Conservation (phyloP, 352 stramenopile species). For the Globisporangium nodosum region DNA sequence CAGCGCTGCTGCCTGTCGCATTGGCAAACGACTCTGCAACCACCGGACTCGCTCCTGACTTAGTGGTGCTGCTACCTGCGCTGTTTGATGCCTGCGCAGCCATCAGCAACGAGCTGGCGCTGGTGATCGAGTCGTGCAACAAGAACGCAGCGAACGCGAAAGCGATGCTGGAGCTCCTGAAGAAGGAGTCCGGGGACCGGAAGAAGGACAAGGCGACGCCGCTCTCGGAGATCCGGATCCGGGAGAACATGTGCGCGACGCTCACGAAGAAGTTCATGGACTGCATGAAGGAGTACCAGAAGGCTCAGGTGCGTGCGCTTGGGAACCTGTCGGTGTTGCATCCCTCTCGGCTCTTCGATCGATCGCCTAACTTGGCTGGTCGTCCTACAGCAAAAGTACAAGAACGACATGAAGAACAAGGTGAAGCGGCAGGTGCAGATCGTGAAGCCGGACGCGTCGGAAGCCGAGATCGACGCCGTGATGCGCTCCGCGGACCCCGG, state of each 20-base stretch:
- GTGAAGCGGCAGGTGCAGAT: conserved; percentile 97
- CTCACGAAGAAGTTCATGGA: conserved; percentile 98
- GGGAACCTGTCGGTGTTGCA: too few species aligned
- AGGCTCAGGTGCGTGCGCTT: conserved; percentile 36
- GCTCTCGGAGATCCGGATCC: conserved; percentile 82
- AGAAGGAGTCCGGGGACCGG: conserved; percentile 93
- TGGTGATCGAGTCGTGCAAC: conserved; percentile 92
- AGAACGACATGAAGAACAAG: conserved; percentile 97
- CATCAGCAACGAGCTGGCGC: conserved; percentile 87
- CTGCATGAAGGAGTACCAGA: conserved; percentile 98
- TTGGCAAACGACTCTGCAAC: background rate
- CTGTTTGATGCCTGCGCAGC: conserved; percentile 19
- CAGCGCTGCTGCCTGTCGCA: too few species aligned
- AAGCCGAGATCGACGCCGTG: conserved; percentile 96
- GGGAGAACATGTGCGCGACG: conserved; percentile 97
- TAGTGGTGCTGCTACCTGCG: background rate
- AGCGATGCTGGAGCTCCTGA: conserved; percentile 79
- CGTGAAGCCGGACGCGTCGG: conserved; percentile 96
- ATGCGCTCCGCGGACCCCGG: conserved; percentile 87
- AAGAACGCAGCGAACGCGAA: conserved; percentile 90
- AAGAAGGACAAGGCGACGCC: conserved; percentile 87
- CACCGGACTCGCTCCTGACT: background rate
- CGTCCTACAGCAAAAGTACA: conserved; percentile 93
- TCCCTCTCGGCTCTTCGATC: background rate
- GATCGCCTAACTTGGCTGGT: background rate